These are phyloP conservation scores for Trichoderma asperelloides DNA, from an alignment of 495 filamentous ascomycete species.

Conservation along the genomic window DNA sequence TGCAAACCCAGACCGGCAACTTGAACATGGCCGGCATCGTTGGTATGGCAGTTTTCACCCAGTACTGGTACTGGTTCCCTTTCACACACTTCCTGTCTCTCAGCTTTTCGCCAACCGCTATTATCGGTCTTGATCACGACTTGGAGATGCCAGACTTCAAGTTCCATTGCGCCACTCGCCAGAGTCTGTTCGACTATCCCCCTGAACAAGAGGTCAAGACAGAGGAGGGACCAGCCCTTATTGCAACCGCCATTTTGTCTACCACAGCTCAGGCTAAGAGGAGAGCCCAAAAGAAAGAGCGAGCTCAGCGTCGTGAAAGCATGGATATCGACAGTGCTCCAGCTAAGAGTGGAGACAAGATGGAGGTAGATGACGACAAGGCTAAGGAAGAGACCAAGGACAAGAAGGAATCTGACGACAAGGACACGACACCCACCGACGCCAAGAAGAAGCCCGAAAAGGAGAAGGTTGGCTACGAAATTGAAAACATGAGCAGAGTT, in stretches of 20 bases:
- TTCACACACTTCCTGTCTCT: slow-evolving; percentile 94
- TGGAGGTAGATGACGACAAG: slow-evolving; percentile 76
- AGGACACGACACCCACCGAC: slow-evolving; percentile 27
- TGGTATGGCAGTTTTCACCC: slow-evolving; percentile 94
- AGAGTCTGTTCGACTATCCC: slow-evolving; percentile 95
- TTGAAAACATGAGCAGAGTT: slow-evolving; percentile 95
- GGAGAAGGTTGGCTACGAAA: slow-evolving; percentile 90
- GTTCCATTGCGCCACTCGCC: slow-evolving; percentile 86
- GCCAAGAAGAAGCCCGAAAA: slow-evolving; percentile 83
- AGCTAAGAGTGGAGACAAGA: slow-evolving; percentile 74
- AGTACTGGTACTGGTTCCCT: slow-evolving; percentile 99
- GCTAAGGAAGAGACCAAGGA: slow-evolving; percentile 51
- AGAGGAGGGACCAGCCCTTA: slow-evolving; percentile 86
- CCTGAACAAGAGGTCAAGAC: slow-evolving; percentile 91
- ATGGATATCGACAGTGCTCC: slow-evolving; percentile 77
- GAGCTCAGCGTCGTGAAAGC: slow-evolving; percentile 64
- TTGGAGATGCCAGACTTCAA: slow-evolving; percentile 94
- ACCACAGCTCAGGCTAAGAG: slow-evolving; percentile 96
- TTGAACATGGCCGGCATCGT: slow-evolving; percentile 97
- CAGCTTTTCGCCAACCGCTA: slow-evolving; percentile 85
- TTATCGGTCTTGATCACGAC: slow-evolving; percentile 89
- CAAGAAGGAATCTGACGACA: slow-evolving; percentile 37
- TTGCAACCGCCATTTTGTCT: slow-evolving; percentile 92
- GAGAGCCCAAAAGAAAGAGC: slow-evolving; percentile 69
- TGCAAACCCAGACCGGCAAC: slow-evolving; percentile 96